Conservation (phyloP, 495 filamentous ascomycete species). For the Hyaloscypha variabilis region DNA sequence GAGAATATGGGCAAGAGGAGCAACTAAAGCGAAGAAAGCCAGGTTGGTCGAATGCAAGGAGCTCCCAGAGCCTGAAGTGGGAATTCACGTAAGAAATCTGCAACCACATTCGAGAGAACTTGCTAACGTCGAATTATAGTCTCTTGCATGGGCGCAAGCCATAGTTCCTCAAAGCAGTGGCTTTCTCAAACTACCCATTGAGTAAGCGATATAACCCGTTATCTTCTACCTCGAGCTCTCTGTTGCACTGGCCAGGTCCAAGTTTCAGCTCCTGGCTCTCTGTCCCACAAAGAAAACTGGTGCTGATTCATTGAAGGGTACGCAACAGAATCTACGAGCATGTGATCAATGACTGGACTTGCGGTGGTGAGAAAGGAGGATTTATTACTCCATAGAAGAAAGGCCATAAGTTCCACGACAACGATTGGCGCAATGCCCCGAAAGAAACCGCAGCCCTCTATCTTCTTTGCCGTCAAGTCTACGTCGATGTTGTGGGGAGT, state of each 20-base stretch:
- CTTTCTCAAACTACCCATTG: constrained; percentile 17
- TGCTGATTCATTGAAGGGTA: too few species aligned
- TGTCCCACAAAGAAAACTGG: too few species aligned
- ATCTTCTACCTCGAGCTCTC: too few species aligned
- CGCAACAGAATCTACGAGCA: constrained; percentile 10
- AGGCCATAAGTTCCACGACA: not conserved
- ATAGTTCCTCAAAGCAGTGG: constrained; percentile 6
- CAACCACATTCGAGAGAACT: not conserved
- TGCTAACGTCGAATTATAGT: constrained; percentile 5
- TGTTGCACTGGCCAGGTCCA: too few species aligned
- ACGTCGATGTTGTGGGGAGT: constrained; percentile 23
- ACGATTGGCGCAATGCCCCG: not conserved
- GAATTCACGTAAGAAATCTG: constrained; percentile 18
- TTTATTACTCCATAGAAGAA: constrained; percentile 16
- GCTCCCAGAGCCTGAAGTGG: constrained; percentile 15
- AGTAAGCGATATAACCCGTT: too few species aligned
- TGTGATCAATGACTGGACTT: constrained; percentile 5
- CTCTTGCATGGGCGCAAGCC: constrained; percentile 14
- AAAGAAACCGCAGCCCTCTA: constrained; percentile 1
- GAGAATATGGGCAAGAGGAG: not conserved
- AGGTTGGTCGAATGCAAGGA: not conserved
- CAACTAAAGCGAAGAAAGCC: not conserved
- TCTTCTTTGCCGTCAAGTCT: constrained; percentile 20
- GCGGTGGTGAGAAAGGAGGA: not conserved
- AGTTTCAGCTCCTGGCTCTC: too few species aligned